Percentiles rank a stretch among this genome's conserved stretches.
phyloP scores from a whole-genome alignment of 2,329 filamentous ascomycete genomes.

The Westerdykella aurantiaca region DNA sequence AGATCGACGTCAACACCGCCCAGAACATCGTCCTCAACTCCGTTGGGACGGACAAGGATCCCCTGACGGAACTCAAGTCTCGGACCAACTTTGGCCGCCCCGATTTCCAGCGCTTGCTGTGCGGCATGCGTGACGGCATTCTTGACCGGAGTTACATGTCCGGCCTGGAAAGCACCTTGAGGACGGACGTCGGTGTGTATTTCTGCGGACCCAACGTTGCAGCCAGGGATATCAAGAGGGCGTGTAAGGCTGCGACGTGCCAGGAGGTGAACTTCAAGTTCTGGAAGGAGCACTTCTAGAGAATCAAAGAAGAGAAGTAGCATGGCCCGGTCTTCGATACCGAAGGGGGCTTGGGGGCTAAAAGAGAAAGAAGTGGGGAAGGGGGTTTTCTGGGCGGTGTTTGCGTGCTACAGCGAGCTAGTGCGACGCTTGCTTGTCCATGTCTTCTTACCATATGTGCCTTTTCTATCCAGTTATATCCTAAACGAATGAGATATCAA shows the following conservation, averaged over 20 bases:
- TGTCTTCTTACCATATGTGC: no score
- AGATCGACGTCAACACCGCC: conserved; percentile 82
- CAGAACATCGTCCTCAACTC: conserved; percentile 97
- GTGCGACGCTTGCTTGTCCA: no score
- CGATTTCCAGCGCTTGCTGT: conserved; percentile 76
- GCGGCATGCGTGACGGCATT: conserved; percentile 82
- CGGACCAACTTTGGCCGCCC: conserved; percentile 93
- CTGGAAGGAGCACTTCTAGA: conserved; percentile 86
- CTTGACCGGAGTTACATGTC: conserved; percentile 77
- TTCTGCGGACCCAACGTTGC: conserved; percentile 84
- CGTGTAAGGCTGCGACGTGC: conserved; percentile 65
- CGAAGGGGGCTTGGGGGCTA: no score
- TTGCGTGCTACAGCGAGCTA: no score
- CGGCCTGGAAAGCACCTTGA: conserved; percentile 68
- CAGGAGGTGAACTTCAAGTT: conserved; percentile 89
- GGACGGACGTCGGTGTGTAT: conserved; percentile 91
- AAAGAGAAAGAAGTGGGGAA: no score
- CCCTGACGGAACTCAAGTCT: conserved; percentile 82
- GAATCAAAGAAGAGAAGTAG: no score
- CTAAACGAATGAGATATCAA: no score
- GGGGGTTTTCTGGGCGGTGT: no score
- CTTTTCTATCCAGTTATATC: no score
- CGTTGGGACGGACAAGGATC: conserved; percentile 81
- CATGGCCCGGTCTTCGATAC: no score
- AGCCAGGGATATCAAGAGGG: conserved; percentile 78